phyloP scores from a whole-genome alignment of 495 filamentous ascomycete genomes.

The Hypoxylon fuscum region DNA sequence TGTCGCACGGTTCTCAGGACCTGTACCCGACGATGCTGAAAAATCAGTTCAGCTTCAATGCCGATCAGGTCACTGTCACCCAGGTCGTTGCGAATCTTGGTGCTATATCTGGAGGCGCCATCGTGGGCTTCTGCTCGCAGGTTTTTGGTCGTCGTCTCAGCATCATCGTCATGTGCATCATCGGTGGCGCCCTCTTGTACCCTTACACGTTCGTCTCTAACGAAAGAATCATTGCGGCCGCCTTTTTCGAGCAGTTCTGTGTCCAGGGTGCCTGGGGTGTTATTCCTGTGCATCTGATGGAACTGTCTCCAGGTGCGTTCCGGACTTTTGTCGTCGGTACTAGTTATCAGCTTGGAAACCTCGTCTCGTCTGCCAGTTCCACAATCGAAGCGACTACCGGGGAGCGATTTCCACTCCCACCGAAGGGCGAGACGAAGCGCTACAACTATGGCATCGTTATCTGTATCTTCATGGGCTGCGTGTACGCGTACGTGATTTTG shows the following conservation, averaged over 20 bases:
- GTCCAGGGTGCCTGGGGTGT: conserved; percentile 89
- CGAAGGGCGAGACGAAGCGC: conserved; percentile 54
- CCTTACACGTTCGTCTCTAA: conserved; percentile 77
- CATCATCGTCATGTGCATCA: conserved; percentile 78
- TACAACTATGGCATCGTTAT: conserved; percentile 92
- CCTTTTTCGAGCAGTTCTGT: conserved; percentile 93
- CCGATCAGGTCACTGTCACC: conserved; percentile 79
- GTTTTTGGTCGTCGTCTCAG: conserved; percentile 84
- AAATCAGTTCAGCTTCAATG: conserved; percentile 77
- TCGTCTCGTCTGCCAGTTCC: conserved; percentile 78
- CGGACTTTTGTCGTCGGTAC: conserved; percentile 87
- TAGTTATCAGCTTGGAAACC: conserved; percentile 85
- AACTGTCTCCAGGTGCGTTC: conserved; percentile 81
- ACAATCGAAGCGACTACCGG: conserved; percentile 89
- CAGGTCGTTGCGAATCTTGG: conserved; percentile 88
- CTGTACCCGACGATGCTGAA: conserved; percentile 86
- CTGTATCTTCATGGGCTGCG: conserved; percentile 92
- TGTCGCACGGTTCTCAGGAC: conserved; percentile 94
- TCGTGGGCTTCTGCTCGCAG: conserved; percentile 80
- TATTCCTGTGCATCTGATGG: conserved; percentile 88
- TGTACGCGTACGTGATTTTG: conserved; percentile 83
- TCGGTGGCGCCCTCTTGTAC: conserved; percentile 82
- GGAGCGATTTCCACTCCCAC: conserved; percentile 78
- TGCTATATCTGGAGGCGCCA: conserved; percentile 78
- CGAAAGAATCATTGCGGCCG: conserved; percentile 74